Conservation (phyloP, 768 basidiomycete genomes). For the Mycena crocata region DNA sequence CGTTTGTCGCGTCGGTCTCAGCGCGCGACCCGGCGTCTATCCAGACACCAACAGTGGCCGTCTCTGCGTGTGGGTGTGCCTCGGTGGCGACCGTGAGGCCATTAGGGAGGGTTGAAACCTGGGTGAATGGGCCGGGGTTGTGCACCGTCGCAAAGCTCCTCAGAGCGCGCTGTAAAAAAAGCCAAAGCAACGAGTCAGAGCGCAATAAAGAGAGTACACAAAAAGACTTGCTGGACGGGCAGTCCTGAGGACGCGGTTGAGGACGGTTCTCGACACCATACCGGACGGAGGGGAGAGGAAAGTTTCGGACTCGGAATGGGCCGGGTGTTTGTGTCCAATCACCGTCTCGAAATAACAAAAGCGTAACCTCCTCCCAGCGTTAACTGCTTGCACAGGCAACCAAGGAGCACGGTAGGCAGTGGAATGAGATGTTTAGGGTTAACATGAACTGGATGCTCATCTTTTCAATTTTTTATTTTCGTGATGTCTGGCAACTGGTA, state of each 20-base stretch:
- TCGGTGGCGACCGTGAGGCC: constrained; percentile 97
- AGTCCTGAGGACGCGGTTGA: constrained; percentile 42
- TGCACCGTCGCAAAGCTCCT: constrained; percentile 82
- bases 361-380: too few relatives aligned
- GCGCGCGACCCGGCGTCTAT: constrained; percentile 98
- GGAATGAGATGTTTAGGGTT: too few relatives aligned
- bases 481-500: too few relatives aligned
- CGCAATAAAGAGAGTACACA: constrained; percentile 34
- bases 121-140: constrained; percentile 81
- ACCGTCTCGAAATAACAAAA: too few relatives aligned
- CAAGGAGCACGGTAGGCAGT: too few relatives aligned
- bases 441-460: too few relatives aligned
- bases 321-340: too few relatives aligned
- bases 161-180: constrained; percentile 63
- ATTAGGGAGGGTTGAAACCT: constrained; percentile 93
- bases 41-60: constrained; percentile 99
- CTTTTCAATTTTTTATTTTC: too few relatives aligned
- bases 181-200: background rate
- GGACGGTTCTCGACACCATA: constrained; percentile 47
- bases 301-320: too few relatives aligned
- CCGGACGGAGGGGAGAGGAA: constrained; percentile 30
- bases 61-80: constrained; percentile 89
- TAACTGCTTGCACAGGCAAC: too few relatives aligned
- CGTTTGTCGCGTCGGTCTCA: constrained; percentile 94
- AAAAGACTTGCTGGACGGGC: constrained; percentile 52